phyloP scores from a whole-genome alignment of 2,329 filamentous ascomycete genomes.

The Lecanicillium sp. region DNA sequence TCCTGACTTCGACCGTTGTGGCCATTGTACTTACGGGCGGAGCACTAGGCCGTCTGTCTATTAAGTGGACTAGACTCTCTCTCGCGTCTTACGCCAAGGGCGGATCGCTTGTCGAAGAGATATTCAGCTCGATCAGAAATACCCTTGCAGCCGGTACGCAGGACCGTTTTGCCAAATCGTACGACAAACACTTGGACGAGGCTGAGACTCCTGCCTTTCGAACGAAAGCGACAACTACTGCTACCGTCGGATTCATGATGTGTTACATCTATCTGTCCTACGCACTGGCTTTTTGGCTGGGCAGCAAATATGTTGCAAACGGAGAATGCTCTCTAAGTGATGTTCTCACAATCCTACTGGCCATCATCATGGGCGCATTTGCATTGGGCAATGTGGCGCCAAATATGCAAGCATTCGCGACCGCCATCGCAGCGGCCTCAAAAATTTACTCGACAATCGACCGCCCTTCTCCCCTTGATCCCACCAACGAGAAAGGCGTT shows the following conservation, averaged over 20 bases:
- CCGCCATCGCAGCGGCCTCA: conserved; percentile 64
- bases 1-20: conserved; percentile 65
- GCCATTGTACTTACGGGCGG: conserved; percentile 65
- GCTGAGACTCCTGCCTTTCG: conserved; percentile 63
- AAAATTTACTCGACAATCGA: conserved; percentile 86
- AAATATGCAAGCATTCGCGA: conserved; percentile 69
- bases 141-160: conserved; percentile 82
- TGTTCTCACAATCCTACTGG: conserved; percentile 69
- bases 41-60: conserved; percentile 54
- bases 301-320: conserved; percentile 56
- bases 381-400: conserved; percentile 71
- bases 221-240: conserved; percentile 56
- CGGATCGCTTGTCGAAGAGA: conserved; percentile 75
- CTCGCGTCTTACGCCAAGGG: conserved; percentile 68
- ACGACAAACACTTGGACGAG: conserved; percentile 57
- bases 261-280: conserved; percentile 68
- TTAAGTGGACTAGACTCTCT: conserved; percentile 65
- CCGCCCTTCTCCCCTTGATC: conserved; percentile 56
- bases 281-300: conserved; percentile 72
- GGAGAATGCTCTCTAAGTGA: conserved; percentile 55
- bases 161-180: conserved; percentile 68
- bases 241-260: conserved; percentile 71
- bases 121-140: conserved; percentile 76
- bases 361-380: conserved; percentile 77
- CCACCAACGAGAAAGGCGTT: conserved; percentile 27